Evolutionary conservation across 1,139 yeast species (phyloP).

Genomic region (Citeromyces hawaiiensis): DNA sequence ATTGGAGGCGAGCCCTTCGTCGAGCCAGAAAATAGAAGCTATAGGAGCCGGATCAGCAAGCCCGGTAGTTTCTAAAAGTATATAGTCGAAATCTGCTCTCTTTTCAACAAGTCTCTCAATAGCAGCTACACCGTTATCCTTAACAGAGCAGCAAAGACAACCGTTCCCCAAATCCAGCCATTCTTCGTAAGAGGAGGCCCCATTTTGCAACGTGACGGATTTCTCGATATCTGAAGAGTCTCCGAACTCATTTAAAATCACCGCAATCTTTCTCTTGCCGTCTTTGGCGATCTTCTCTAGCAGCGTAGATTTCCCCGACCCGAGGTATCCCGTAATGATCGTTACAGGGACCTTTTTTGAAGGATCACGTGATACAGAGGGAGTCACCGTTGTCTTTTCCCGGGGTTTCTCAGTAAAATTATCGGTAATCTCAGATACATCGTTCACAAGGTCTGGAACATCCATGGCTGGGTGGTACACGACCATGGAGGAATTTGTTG

Average conservation of each 20-base stretch:
- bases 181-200: constrained; percentile 55
- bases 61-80: constrained; percentile 88
- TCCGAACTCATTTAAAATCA: constrained; percentile 84
- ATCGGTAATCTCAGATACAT: constrained; percentile 16
- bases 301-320: constrained; percentile 88
- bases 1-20: constrained; percentile 71
- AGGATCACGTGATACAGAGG: not conserved
- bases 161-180: constrained; percentile 97
- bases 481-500: constrained; percentile 5
- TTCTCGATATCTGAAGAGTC: constrained; percentile 84
- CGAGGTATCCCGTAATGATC: constrained; percentile 86
- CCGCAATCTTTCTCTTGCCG: constrained; percentile 67
- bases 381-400: not conserved
- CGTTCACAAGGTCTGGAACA: constrained; percentile 37
- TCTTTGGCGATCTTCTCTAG: constrained; percentile 59
- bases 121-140: constrained; percentile 89
- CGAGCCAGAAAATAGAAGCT: constrained; percentile 95
- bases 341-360: constrained; percentile 67
- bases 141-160: constrained; percentile 91
- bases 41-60: constrained; percentile 98
- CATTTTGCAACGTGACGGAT: constrained; percentile 64
- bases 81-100: constrained; percentile 65
- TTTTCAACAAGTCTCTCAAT: constrained; percentile 76
- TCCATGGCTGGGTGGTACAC: constrained; percentile 17
- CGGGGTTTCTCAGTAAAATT: not conserved